Evolutionary conservation across 202 grass and related monocot genomes (phyloP), one percentile per base, ranked within the genome.

Genomic region (Carex arenaria): DNA sequence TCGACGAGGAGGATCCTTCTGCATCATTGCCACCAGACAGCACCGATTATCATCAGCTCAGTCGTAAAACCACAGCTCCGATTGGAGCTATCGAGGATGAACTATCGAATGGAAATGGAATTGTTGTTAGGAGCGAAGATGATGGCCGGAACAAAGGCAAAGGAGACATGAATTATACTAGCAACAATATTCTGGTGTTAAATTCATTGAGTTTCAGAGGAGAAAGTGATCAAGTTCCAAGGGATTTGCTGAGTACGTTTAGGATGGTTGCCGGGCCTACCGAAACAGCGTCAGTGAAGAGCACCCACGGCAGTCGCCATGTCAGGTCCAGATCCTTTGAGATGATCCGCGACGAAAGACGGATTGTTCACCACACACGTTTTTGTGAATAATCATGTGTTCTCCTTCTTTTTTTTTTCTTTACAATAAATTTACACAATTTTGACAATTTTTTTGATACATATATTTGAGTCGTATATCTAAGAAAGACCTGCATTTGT

Each of bases 171-270:
- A 43, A 62, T 38, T 80, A 43, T 43, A 38, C 12, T 19, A 61
- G 18, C 2, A 40, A 22, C 17, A 59, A 63, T 12, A 10, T 13
- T 40, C 13, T 49, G 76, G 76, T 80, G 30, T 60, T 63, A 32
- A 32, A 80, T 80, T 80, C 52, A 62, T 80, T 63, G 56, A 32
- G 76, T 43, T 61, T 80, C 30, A 80, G 55, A 80, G 76, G 19
- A 11, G 76, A 62, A 80, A 56, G 36, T 43, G 59, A 62, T 45
- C 76, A 17, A 34, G 55, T 30, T 40, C 7, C 52, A 38, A 80
- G 76, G 59, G 55, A 80, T 40, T 45, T 80, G 76, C 56, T 80
- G 59, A 80, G 76, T 40, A 43, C 7, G 4, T 6, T 63, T 4
- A 19, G 56, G 56, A 62, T 43, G 59, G 11, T 32, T 19, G 36